Evolutionary conservation across 768 basidiomycete species (phyloP), one percentile per base, ranked within the genome.

Genomic region (Boletus sensibilis): DNA sequence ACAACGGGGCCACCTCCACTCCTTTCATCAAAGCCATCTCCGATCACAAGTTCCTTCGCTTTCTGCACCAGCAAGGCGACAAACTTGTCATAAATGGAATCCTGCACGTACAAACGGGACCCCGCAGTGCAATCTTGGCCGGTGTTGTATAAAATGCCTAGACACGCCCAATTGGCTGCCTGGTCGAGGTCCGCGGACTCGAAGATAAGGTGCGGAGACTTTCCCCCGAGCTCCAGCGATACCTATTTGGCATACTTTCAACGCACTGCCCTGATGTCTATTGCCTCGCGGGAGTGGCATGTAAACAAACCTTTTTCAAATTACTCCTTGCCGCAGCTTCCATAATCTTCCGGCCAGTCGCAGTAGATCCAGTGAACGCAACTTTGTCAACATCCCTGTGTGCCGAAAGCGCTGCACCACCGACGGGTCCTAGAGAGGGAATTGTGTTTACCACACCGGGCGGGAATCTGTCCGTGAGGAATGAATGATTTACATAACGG

Each of bases 41-140:
- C 92, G 56, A 95, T 82, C 52, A 83, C 79, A 60, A 86, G 80
- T 59, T 81, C 79, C 64, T 87, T 84, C 20, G 87, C 85, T 68
- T 87, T 87, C 21, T 76, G 73, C 13, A 87, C 81, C 39, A 94
- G 74, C 51, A 86, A 61, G 29, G 78, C 71, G 31, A 95, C 65
- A 70, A 97, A 95, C 68, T 85, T 86, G 69, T 97, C 92, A 68
- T 97, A 91, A 50, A 95, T 79, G 23, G 81, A 80, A 51, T 94
- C 88, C 68, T 98, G 94, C 21, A 93, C 92, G 68, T 91, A 94
- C 37, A 94, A 75, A 14, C 95, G 83, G 34, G 93, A 95, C 39
- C 95, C 93, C 23, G 94, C 94, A 4, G 90, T 92, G 72, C 95
- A 97, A 68, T 93, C 91, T 72, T 96, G 92, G n/a, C 92, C 92